Evolutionary conservation across 352 stramenopile genomes (phyloP).

Genomic region (Pythium vanterpoolii): DNA sequence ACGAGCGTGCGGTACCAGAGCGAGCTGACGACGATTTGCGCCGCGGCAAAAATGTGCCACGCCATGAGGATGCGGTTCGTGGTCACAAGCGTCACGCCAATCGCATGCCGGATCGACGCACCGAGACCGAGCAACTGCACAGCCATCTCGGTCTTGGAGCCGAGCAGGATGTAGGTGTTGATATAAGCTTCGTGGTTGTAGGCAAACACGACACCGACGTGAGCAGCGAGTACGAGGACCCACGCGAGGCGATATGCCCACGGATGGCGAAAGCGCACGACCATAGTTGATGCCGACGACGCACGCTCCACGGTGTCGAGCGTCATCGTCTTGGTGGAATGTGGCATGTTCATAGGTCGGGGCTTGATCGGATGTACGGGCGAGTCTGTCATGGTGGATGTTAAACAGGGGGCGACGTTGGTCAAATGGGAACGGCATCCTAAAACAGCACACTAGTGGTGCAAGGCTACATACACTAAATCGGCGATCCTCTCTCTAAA

Average conservation of each 20-base stretch:
- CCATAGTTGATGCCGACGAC: background rate
- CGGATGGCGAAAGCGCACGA: conserved; percentile 12
- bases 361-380: too few relatives aligned
- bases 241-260: conserved; percentile 14
- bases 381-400: too few relatives aligned
- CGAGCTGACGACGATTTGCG: conserved; percentile 13
- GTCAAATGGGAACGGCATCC: too few relatives aligned
- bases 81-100: conserved; percentile 14
- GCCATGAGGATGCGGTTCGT: conserved; percentile 22
- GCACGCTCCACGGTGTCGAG: background rate
- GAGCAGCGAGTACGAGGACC: conserved; percentile 12
- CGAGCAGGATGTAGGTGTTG: conserved; percentile 24
- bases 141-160: conserved; percentile 24
- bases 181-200: conserved; percentile 25
- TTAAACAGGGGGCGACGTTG: too few relatives aligned
- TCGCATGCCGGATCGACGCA: conserved; percentile 13
- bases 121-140: conserved; percentile 23
- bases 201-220: conserved; percentile 19
- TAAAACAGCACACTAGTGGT: too few relatives aligned
- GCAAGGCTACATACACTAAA: too few relatives aligned
- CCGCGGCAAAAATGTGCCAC: conserved; percentile 15
- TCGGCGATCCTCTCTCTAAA: too few relatives aligned
- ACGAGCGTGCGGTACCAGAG: conserved; percentile 10
- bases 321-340: background rate
- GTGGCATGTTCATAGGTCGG: too few relatives aligned